These are phyloP conservation scores for Zymoseptoria passerinii DNA, from an alignment of 2,329 filamentous ascomycete genomes.

Conservation along the genomic window DNA sequence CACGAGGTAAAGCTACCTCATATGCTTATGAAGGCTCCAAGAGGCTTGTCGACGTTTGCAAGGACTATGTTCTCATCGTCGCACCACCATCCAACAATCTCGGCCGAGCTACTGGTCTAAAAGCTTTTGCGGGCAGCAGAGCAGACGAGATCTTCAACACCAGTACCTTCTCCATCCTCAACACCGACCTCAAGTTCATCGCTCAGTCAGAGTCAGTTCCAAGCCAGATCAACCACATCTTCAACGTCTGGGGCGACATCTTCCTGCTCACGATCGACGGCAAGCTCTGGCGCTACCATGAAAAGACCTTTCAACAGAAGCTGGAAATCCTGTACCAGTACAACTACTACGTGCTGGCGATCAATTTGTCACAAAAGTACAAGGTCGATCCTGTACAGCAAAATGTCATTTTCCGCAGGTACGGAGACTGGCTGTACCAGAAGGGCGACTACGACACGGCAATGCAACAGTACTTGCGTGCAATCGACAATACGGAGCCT, in stretches of 20 bases:
- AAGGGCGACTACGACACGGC: conserved; percentile 94
- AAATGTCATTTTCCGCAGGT: conserved; percentile 85
- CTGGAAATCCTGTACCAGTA: conserved; percentile 89
- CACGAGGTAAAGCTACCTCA: conserved; percentile 75
- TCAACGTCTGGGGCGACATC: conserved; percentile 83
- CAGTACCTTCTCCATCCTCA: conserved; percentile 82
- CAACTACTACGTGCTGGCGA: conserved; percentile 84
- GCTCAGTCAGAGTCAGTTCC: conserved; percentile 81
- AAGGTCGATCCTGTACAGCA: conserved; percentile 73
- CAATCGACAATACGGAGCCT: conserved; percentile 91
- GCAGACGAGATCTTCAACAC: conserved; percentile 77
- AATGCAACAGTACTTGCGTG: conserved; percentile 97
- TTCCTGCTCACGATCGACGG: conserved; percentile 88
- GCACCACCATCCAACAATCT: conserved; percentile 61
- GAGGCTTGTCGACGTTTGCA: conserved; percentile 67
- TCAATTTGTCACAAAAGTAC: conserved; percentile 84
- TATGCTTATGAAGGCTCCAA: conserved; percentile 90
- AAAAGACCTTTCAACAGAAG: conserved; percentile 83
- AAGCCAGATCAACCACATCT: conserved; percentile 69
- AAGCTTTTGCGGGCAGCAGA: conserved; percentile 63
- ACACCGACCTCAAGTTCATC: conserved; percentile 82
- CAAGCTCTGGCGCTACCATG: conserved; percentile 83
- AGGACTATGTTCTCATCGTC: conserved; percentile 79
- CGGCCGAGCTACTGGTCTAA: conserved; percentile 52
- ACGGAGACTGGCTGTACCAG: conserved; percentile 89